A percentile compares a stretch with the other conserved stretches of the same genome.
Conservation (phyloP, 305 asterid species). For the Fraxinus paxiana region DNA sequence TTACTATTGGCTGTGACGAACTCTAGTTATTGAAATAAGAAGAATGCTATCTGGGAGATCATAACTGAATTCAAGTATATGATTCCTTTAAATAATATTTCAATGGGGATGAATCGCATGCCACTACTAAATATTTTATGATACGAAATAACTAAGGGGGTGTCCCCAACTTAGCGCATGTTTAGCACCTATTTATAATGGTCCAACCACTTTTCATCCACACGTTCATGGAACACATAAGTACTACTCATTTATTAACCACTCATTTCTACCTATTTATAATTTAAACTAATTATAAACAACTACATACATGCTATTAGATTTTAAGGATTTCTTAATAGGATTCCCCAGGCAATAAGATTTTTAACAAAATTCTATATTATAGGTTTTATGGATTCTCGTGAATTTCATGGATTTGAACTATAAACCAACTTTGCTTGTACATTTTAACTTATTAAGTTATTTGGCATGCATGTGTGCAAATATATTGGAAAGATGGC, state of each 20-base stretch:
- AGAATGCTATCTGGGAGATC: neutral
- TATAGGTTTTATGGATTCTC: neutral
- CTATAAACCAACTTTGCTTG: neutral
- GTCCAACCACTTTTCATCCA: neutral
- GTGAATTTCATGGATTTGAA: neutral
- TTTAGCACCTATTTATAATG: neutral
- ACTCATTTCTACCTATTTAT: neutral
- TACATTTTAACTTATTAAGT: neutral
- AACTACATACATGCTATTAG: neutral
- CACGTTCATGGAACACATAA: neutral
- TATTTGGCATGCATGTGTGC: neutral
- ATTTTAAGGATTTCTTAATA: neutral
- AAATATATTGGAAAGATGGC: neutral
- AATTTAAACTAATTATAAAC: neutral
- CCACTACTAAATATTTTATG: neutral
- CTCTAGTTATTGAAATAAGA: neutral
- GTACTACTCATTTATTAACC: neutral
- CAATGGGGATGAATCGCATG: neutral
- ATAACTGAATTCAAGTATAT: neutral
- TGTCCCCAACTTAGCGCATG: neutral
- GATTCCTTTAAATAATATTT: constrained; percentile 7
- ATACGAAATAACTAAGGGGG: neutral
- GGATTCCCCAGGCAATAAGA: neutral
- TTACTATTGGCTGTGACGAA: neutral
- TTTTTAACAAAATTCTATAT: neutral